Evolutionary conservation across 1,284 basidiomycete genomes (phyloP), one percentile per base, ranked within the genome.

Genomic region (Cryptococcus sp.): DNA sequence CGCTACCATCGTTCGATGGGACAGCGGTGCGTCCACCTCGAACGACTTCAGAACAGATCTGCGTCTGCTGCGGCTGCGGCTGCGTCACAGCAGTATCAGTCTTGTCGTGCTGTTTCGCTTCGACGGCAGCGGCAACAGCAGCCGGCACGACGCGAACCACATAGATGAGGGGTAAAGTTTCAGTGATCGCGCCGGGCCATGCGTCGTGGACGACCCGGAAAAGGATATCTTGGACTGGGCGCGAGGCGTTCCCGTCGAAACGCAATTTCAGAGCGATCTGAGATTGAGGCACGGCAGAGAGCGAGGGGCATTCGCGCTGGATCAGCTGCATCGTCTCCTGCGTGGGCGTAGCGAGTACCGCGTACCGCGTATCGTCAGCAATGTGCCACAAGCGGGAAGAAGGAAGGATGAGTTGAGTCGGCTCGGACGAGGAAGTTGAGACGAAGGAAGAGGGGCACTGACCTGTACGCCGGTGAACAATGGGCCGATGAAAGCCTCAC

Each of bases 261-360:
- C 93, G 87, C 16, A 98, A 86, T 79, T 95, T 94, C 62, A 91
- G 84, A 67, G 90, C 91, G 66, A 98, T 93, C 69, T 95, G 91
- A 47, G 88, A 85, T 27, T 95, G 83, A 11, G 90, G 91, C 74
- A 97, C 53, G 50, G 54, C 23, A 22, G 62, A 51, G 42, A 74
- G 57, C 5, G 67, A 68, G n/a, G 64, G 68, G 46, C 68, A 70
- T 55, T 68, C 60, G 3, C 23, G 31, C 45, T 60, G 57, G 49
- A 66, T 46, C 7, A 63, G 46, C 1, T 35, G 46, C 51, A 68
- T 59, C 5, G 64, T 68, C 3, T 50, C 64, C 68, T 70, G 15
- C 16, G 22, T 45, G 42, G 3, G 42, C 22, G 42, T 42, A 16
- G 19, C 16, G 19, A 42, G 25, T 25, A 25, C 25, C 25, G 25